These are phyloP conservation scores for Hyaloscypha finlandica DNA, from an alignment of 495 filamentous ascomycete genomes.

Conservation along the genomic window DNA sequence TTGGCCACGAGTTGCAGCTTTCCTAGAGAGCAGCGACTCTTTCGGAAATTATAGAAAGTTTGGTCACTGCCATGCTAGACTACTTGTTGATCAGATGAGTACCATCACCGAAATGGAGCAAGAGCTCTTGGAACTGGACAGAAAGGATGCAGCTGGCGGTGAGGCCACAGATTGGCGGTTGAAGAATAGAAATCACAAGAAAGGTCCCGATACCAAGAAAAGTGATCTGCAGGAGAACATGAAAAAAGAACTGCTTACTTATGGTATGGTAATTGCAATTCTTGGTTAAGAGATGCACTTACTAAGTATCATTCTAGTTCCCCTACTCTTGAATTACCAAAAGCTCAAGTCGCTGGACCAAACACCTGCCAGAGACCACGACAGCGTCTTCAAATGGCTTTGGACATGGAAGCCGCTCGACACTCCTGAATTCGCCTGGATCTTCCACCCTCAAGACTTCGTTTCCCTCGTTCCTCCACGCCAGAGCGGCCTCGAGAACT, in stretches of 20 bases:
- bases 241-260: constrained; percentile 18
- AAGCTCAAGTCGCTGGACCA: constrained; percentile 9
- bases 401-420: constrained; percentile 15
- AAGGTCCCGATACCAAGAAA: constrained; percentile 18
- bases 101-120: constrained; percentile 12
- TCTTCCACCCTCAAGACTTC: constrained; percentile 14
- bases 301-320: neutral
- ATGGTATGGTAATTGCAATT: constrained; percentile 10
- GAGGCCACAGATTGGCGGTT: constrained; percentile 11
- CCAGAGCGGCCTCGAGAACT: constrained; percentile 10
- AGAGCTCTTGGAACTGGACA: constrained; percentile 9
- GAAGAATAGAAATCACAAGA: constrained; percentile 16
- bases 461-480: constrained; percentile 8
- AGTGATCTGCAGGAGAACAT: constrained; percentile 6
- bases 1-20: constrained; percentile 15
- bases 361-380: constrained; percentile 15
- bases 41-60: constrained; percentile 20
- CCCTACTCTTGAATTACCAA: constrained; percentile 10
- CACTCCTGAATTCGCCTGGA: constrained; percentile 15
- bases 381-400: constrained; percentile 21
- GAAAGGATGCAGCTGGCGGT: constrained; percentile 8
- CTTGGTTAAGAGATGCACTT: neutral
- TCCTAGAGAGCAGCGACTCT: constrained; percentile 18
- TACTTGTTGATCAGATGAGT: constrained; percentile 15
- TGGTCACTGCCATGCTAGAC: constrained; percentile 13